Evolutionary conservation across 306 rosid genomes (phyloP).

Genomic region (Cicer chorassanicum): DNA sequence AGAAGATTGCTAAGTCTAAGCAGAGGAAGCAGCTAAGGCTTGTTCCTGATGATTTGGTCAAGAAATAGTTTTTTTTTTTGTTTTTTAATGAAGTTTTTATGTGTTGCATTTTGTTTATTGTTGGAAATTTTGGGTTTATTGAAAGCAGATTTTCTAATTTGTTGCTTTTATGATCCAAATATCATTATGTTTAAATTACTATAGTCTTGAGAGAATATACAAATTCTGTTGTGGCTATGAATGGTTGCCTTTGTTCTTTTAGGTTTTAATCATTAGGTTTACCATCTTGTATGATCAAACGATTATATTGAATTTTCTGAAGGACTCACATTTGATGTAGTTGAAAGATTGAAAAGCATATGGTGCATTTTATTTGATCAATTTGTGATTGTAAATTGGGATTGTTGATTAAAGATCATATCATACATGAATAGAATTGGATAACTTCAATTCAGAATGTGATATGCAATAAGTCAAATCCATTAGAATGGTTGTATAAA

Average conservation of each 20-base stretch:
- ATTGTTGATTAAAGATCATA: not conserved
- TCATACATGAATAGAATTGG: not conserved
- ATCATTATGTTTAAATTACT: not conserved
- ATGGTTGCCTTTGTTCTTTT: not conserved
- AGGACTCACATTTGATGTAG: not conserved
- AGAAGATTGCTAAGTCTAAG: conserved; percentile 83
- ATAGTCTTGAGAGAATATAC: not conserved
- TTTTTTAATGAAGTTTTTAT: not conserved
- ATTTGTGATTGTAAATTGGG: no score
- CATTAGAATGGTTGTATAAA: no score
- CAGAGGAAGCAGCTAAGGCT: conserved; percentile 71
- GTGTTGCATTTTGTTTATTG: not conserved
- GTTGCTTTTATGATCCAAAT: not conserved
- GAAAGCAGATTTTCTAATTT: not conserved
- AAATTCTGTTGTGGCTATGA: not conserved
- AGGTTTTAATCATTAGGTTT: not conserved
- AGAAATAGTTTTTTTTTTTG: conserved; percentile 33
- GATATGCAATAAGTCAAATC: no score
- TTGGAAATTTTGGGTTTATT: conserved; percentile 13
- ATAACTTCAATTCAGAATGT: no score
- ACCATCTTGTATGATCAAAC: not conserved
- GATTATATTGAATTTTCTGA: not conserved
- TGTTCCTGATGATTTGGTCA: conserved; percentile 70
- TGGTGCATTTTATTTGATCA: no score
- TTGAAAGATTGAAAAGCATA: no score